Base-by-base conservation (phyloP, 164 flowering plant genomes). In the Nymphaea colorata region DNA sequence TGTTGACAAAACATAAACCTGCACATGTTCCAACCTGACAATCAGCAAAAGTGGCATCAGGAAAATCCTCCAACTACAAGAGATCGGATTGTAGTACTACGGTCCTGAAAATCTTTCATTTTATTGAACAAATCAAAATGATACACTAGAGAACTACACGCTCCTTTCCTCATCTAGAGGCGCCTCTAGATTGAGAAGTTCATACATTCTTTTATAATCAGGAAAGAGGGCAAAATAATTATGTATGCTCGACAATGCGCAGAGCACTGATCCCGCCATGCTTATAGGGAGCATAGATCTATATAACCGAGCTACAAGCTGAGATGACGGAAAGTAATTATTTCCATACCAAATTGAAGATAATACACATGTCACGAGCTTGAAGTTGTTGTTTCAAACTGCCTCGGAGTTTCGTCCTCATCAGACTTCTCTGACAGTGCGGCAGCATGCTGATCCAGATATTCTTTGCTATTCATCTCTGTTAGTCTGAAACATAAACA, bases 401-500 rank as follows among this genome's bases (percentile, higher is more conserved):
- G 64, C 7, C 7, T 11, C 7, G 64, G n/a, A 17, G n/a, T 6
- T 43, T 64, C 65, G 67, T 77, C 78, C 14, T 66, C 62, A 4
- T 69, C 57, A 4, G 64, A 72, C 73, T 75, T 80, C 71, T 74
- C 83, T 61, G 80, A 74, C 68, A 80, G 47, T 74, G 73, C 71
- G 17, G 76, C 76, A 17, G 86, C 83, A 44, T 87, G 92, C 63
- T 88, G 94, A 74, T 94, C 93, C 41, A 91, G 74, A 75, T 87
- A 94, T 72, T 88, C 92, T 79, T 70, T 85, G 83, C 98, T 91
- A 68, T 89, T 91, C 86, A 94, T 88, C 76, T 94, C 98, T 18
- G 97, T 94, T 72, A 94, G 84, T 80, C 98, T 93, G 86, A 79
- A 74, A 65, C 14, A 65, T 14, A 44, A 5, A 17, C 14, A 59